These are phyloP conservation scores for Sugiyamaella xylanicola DNA, from an alignment of 1,139 yeast species.

Conservation along the genomic window DNA sequence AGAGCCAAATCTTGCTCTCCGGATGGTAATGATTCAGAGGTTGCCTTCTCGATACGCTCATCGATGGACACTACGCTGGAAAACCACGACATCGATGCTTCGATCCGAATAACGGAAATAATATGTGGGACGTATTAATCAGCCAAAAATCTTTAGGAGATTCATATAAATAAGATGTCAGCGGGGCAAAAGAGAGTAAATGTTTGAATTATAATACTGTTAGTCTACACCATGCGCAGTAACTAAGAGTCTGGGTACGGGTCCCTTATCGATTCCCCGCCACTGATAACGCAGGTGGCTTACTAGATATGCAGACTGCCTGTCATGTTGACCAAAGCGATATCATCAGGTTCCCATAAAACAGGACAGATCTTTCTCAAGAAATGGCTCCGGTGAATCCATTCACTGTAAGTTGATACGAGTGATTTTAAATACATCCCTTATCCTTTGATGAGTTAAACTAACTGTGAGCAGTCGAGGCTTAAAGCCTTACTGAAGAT, in stretches of 20 bases:
- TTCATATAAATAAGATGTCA: too few species aligned
- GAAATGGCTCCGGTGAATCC: slow-evolving; percentile 22
- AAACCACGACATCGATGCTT: slow-evolving; percentile 59
- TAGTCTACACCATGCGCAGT: not conserved
- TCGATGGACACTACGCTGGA: slow-evolving; percentile 57
- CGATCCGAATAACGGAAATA: too few species aligned
- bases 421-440: not conserved
- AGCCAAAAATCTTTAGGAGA: too few species aligned
- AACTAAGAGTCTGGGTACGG: not conserved
- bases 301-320: too few species aligned
- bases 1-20: slow-evolving; percentile 84
- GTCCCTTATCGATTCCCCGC: slow-evolving; percentile 8
- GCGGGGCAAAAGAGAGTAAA: not conserved
- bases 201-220: not conserved
- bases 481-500: slow-evolving; percentile 74
- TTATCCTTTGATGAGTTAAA: too few species aligned
- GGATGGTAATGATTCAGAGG: slow-evolving; percentile 86
- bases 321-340: too few species aligned
- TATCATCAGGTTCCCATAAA: too few species aligned
- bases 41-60: slow-evolving; percentile 70
- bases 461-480: slow-evolving; percentile 38
- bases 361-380: too few species aligned
- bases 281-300: slow-evolving; percentile 4
- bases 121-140: too few species aligned
- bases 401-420: slow-evolving; percentile 24